phyloP scores from a whole-genome alignment of 352 stramenopile genomes.

The Globisporangium nagaii region DNA sequence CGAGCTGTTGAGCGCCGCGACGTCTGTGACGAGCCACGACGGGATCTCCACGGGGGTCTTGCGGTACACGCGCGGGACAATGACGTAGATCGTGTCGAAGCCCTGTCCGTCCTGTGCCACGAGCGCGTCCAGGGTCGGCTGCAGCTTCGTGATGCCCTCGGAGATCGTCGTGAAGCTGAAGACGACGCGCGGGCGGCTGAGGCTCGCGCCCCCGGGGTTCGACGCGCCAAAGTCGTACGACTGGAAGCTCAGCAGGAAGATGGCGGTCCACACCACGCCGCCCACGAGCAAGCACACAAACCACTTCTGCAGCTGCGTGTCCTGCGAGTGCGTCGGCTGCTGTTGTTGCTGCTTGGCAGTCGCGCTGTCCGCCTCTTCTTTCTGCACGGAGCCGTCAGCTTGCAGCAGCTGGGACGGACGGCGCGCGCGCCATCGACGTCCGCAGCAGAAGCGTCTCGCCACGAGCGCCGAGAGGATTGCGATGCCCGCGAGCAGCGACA shows the following conservation, averaged over 20 bases:
- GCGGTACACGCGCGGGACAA: conserved; percentile 35
- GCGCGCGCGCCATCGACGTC: conserved; percentile 7
- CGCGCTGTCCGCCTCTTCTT: neutral
- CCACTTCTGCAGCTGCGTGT: conserved; percentile 12
- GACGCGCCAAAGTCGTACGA: conserved; percentile 16
- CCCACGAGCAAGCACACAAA: conserved; percentile 24
- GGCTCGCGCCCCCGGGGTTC: conserved; percentile 12
- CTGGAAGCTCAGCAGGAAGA: conserved; percentile 36
- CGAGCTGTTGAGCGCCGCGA: conserved; percentile 8
- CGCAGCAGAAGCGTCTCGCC: conserved; percentile 1
- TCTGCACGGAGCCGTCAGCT: conserved; percentile 10
- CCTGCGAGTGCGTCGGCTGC: neutral
- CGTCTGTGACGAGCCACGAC: conserved; percentile 26
- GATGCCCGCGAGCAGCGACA: conserved; percentile 19
- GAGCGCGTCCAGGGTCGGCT: conserved; percentile 31
- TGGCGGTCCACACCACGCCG: conserved; percentile 24
- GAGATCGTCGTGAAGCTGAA: conserved; percentile 59
- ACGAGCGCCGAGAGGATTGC: conserved; percentile 10
- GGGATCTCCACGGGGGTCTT: conserved; percentile 32
- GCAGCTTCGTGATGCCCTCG: conserved; percentile 25
- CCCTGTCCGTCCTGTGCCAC: conserved; percentile 28
- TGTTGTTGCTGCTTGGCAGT: neutral
- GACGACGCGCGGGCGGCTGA: conserved; percentile 31
- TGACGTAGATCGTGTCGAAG: conserved; percentile 45
- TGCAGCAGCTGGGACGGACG: conserved; percentile 13